Percentiles rank a stretch among this genome's conserved stretches.
phyloP scores from a whole-genome alignment of 2,329 filamentous ascomycete genomes.

The Aureobasidium sp. region DNA sequence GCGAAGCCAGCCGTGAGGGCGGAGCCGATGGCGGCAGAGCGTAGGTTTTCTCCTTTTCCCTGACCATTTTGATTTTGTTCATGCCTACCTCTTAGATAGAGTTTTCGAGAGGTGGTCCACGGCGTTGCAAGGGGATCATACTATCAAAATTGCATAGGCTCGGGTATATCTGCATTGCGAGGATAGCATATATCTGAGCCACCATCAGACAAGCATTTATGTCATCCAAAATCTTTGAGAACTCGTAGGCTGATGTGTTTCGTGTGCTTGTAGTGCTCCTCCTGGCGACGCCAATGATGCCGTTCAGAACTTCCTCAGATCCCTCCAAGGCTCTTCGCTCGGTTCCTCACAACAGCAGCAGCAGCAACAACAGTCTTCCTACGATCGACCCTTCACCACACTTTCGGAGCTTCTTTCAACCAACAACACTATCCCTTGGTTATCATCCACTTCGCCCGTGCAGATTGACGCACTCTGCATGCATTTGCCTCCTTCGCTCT shows the following conservation, averaged over 20 bases:
- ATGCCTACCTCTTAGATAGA: not conserved
- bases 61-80: not conserved
- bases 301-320: conserved; percentile 83
- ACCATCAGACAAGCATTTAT: conserved; percentile 13
- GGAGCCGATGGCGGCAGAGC: conserved; percentile 96
- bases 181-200: conserved; percentile 14
- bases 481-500: conserved; percentile 70
- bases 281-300: conserved; percentile 64
- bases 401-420: conserved; percentile 79
- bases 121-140: conserved; percentile 8
- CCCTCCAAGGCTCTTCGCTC: conserved; percentile 56
- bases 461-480: conserved; percentile 68
- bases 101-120: not conserved
- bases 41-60: conserved; percentile 62
- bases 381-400: conserved; percentile 68
- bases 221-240: not conserved
- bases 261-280: conserved; percentile 44
- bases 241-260: not conserved
- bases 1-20: conserved; percentile 78
- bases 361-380: conserved; percentile 31
- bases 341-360: conserved; percentile 23
- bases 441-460: conserved; percentile 58
- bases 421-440: conserved; percentile 67
- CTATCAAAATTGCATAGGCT: not conserved
- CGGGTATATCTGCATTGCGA: conserved; percentile 3